A percentile compares a stretch with the other conserved stretches of the same genome.
Evolutionary conservation across 371 early-diverging fungal species (phyloP).

Genomic region (Mycotypha africana): DNA sequence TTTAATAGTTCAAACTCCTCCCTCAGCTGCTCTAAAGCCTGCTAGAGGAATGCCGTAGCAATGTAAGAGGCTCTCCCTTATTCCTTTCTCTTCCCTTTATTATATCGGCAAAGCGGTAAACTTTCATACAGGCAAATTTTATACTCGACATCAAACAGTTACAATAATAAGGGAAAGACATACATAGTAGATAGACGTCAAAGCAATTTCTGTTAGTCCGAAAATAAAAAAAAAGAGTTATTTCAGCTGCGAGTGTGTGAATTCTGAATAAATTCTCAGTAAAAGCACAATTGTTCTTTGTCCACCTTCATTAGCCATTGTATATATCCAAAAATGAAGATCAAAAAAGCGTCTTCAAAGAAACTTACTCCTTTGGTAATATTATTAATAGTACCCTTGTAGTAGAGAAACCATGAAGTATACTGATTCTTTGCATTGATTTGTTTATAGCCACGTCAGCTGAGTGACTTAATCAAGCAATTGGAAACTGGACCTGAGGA

Average conservation of each 20-base stretch:
- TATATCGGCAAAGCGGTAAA: no score
- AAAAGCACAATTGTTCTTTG: background rate
- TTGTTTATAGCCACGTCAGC: slow-evolving; percentile 43
- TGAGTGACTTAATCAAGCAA: slow-evolving; percentile 50
- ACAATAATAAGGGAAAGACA: background rate
- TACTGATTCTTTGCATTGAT: background rate
- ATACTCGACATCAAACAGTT: background rate
- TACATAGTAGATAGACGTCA: background rate
- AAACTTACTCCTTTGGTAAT: slow-evolving; percentile 57
- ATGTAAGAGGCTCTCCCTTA: background rate
- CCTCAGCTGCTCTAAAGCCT: no score
- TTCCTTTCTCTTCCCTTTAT: background rate
- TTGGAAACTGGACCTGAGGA: slow-evolving; percentile 51
- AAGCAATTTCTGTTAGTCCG: background rate
- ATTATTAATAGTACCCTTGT: no score
- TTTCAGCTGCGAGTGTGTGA: background rate
- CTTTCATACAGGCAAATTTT: background rate
- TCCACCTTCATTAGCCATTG: background rate
- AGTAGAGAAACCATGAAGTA: background rate
- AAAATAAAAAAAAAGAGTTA: background rate
- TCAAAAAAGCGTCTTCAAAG: slow-evolving; percentile 63
- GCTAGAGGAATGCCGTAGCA: no score
- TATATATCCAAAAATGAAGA: no score
- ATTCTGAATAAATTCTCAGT: no score
- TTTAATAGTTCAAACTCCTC: no score